Base-by-base conservation (phyloP, 805 yeast genomes). In the Lachancea sp. region DNA sequence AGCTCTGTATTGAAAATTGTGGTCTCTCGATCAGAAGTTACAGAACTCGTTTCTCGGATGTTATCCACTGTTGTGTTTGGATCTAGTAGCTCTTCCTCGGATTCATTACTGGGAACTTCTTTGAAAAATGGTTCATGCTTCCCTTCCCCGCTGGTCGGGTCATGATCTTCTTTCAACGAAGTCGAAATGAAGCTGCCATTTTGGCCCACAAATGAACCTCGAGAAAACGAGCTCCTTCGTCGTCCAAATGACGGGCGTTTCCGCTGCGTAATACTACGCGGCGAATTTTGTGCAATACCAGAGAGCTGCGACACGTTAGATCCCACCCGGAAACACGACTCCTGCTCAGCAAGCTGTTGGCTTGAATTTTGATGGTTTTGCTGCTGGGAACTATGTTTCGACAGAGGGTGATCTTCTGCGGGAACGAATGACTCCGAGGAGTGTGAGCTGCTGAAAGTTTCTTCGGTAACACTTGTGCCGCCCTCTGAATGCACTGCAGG, bases 381-480 rank as follows among this genome's bases (percentile, higher is more conserved):
- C 17, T 12, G 32, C 13, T 26, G 25, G 15, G 25, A 15, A n/a
- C 25, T 16, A 8, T 38, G 42, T 9, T 17, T 19, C 16, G 44
- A 20, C 2, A 34, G 20, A 5, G 44, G 32, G 12, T 41, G 27
- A 13, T 38, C 46, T 11, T 38, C 43, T 16, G 30, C n/a, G 6
- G 36, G 35, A 5, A 32, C 18, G 22, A 29, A 34, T 2, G 46
- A 38, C 30, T 43, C 42, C 17, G 56, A 53, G 15, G 56, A 53
- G 27, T 48, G 55, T 17, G 56, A 53, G 40, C 56, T 53, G 32
- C 54, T 49, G 36, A 53, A 49, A 16, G 49, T 46, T 31, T 53
- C 55, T 41, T 53, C 56, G 13, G 52, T 49, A 5, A 44, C 40
- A 20, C 47, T 44, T 3, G 47, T 38, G 18, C 42, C 38, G 17